Base-by-base conservation (phyloP, 768 basidiomycete genomes). In the Suillus hirtellus region DNA sequence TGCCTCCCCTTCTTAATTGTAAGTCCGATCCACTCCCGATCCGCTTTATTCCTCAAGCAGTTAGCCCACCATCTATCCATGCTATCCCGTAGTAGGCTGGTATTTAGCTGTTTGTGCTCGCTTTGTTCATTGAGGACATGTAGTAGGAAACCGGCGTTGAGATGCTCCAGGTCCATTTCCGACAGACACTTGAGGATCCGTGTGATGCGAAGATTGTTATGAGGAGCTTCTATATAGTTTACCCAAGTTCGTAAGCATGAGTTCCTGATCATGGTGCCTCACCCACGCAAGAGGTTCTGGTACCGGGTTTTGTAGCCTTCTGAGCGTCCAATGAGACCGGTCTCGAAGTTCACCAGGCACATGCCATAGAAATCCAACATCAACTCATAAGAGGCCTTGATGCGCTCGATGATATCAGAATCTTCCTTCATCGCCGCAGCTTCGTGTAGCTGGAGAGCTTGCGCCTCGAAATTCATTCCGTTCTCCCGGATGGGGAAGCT, bases 311-410 rank as follows among this genome's bases (percentile, higher is more conserved):
- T 71, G 69, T 81, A 87, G 67, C 86, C 81, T 54, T 78, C 72
- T 19, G 78, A 76, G 44, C 89, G 86, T 37, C 79, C 80, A 17
- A 92, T 67, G 31, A 87, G 79, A 4, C 90, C 90, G 0, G 87
- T 85, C 46, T 85, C 81, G 31, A 75, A 67, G 42, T 82, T 82
- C 46, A 86, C 74, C 38, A 92, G 81, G 35, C 79, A 78, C 88
- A 92, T 90, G 27, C 90, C 90, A 70, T 90, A 92, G 76, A 92
- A 92, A 72, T 89, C 88, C 34, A 92, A 82, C 87, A 93, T 90
- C 67, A 92, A 81, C 65, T 73, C 77, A 72, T 91, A 92, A 21
- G 90, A 90, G 35, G 73, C 74, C 4, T 86, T 60, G 37, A 91
- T 68, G 44, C 88, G 84, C 62, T 75, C 65, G 55, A 86, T 73